Percentiles rank a stretch among this genome's conserved stretches.
phyloP scores from a whole-genome alignment of 371 early-diverging fungal species.

The Mucor saturninus region DNA sequence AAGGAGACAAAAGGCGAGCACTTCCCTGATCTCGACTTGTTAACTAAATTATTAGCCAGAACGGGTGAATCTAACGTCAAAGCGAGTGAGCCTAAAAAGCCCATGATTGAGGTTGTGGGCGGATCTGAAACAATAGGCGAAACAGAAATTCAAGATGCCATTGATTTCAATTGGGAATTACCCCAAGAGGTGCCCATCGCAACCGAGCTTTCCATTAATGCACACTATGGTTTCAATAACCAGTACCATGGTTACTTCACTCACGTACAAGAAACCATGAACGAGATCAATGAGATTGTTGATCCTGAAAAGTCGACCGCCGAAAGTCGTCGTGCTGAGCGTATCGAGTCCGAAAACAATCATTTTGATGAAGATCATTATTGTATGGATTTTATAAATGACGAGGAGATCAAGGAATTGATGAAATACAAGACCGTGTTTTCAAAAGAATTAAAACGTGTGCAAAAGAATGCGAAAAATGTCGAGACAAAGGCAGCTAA shows the following conservation, averaged over 20 bases:
- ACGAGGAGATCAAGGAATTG: slow-evolving; percentile 76
- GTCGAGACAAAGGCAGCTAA: slow-evolving; percentile 5
- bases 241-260: slow-evolving; percentile 80
- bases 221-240: slow-evolving; percentile 85
- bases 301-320: slow-evolving; percentile 76
- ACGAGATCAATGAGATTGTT: slow-evolving; percentile 82
- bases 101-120: slow-evolving; percentile 73
- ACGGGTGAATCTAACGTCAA: slow-evolving; percentile 52
- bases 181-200: slow-evolving; percentile 67
- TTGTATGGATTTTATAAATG: slow-evolving; percentile 72
- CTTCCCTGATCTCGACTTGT: slow-evolving; percentile 88
- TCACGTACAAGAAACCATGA: slow-evolving; percentile 79
- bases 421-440: slow-evolving; percentile 76
- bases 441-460: slow-evolving; percentile 60
- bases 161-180: slow-evolving; percentile 86
- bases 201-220: slow-evolving; percentile 27
- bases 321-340: slow-evolving; percentile 63
- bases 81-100: slow-evolving; percentile 42
- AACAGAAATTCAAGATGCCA: slow-evolving; percentile 44
- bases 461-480: slow-evolving; percentile 51
- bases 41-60: slow-evolving; percentile 80
- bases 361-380: slow-evolving; percentile 94
- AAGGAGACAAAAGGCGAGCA: slow-evolving; percentile 81
- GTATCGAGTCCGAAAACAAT: slow-evolving; percentile 72
- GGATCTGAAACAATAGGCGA: slow-evolving; percentile 32